Evolutionary conservation across 108 stramenopile species (phyloP), one percentile per base, ranked within the genome.

Genomic region (Stephanodiscus triporus): DNA sequence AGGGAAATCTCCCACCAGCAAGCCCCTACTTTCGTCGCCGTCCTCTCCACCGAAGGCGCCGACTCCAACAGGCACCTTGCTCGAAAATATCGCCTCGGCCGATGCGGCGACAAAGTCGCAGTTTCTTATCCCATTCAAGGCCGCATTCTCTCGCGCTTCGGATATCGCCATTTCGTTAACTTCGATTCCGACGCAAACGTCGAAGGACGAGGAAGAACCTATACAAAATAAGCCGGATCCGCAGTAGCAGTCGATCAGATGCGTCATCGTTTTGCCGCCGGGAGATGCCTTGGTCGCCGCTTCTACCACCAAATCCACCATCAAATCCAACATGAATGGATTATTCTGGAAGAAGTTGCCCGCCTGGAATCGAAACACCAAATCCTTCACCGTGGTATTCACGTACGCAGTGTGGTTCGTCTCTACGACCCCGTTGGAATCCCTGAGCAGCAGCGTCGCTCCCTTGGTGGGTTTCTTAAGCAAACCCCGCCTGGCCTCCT

Each of bases 271-370:
- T 63, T 74, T 49, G 11, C 72, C 72, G 23, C 32, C 62, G 20
- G 63, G 30, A 8, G 70, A 57, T 38, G 68, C 68, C 59, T 73
- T 62, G 9, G 81, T 90, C 9, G 93, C 88, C 20, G 80, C 81
- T 3, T 80, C 64, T 9, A 97, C 70, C 19, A 99, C 97, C 30
- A 91, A 68, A 63, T 97, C 91, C n/a, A 98, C 97, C 92, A 98
- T 93, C 9, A 78, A 56, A 14, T 93, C 91, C 14, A 98, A 62
- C 69, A 97, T 94, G 80, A 85, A 94, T 36, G 97, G 92, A 85
- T 98, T 98, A 73, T 97, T 97, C 64, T 99, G 97, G 37, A 97
- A 99, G 84, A 98, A 99, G 55, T 98, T 97, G 49, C 97, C 97
- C 2, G 98, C 98, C 66, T 86, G 84, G 76, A 93, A 94, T 7